Evolutionary conservation across 768 basidiomycete species (phyloP), one percentile per base, ranked within the genome.

Genomic region (Mycena sanguinolenta): DNA sequence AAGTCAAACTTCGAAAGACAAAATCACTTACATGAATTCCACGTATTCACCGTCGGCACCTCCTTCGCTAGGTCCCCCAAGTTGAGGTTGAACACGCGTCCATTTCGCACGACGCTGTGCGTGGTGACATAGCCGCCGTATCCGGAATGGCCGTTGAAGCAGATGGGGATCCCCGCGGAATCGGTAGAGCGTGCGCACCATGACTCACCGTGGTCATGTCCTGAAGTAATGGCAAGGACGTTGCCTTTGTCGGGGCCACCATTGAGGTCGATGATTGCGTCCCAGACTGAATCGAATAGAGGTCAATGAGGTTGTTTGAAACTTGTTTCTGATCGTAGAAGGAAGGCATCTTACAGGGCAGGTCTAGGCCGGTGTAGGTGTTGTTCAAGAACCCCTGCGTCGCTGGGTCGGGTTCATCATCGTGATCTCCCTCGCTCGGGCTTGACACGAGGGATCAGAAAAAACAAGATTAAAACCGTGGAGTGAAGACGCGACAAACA

Each of bases 131-230:
- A 74, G 17, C 73, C 73, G 42, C 73, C 73, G 30, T 74, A 74
- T 5, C 73, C 73, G 3, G 73, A 74, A 39, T 74, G 73, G 28
- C 73, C 73, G 44, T 74, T 71, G 67, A 74, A 74, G 64, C 73
- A 74, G 58, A 74, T 68, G 6, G 70, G 73, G 36, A 74, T 53
- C 7, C 73, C 73, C 21, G 63, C 28, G 4, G 73, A 74, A 36
- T 34, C 49, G 30, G 14, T 62, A 8, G 65, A 54, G 46, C 73
- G 69, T 5, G 70, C 73, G 57, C 73, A 74, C 73, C 73, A 69
- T 23, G 73, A 74, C 42, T 74, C 73, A 58, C 73, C 73, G 67
- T 74, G 73, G 59, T 74, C 73, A 60, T 74, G 70, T n/a, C 73
- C 73, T 4, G 73, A 74, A 39, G 73, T 74, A 21, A 74, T 57